Evolutionary conservation across 331 rosid genomes (phyloP).

Genomic region (Dryas integrifolia): DNA sequence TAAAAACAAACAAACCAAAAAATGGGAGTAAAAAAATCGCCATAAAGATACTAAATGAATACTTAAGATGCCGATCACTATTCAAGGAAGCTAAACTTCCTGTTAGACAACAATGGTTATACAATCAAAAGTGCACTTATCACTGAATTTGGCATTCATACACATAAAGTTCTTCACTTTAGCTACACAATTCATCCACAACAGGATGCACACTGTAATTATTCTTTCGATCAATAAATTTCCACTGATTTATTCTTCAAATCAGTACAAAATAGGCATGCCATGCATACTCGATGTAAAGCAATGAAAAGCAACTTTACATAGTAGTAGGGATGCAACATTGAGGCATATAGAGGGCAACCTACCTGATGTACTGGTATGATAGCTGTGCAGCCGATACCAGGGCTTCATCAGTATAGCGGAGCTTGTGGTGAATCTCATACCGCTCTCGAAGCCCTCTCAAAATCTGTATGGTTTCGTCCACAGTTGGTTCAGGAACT

Average conservation of each 20-base stretch:
- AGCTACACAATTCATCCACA: no score
- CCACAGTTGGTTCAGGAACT: conserved; percentile 86
- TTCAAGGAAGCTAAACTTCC: not conserved
- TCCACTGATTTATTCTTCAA: not conserved
- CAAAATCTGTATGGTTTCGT: conserved; percentile 70
- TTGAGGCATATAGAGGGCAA: no score
- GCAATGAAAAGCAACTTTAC: not conserved
- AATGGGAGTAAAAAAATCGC: not conserved
- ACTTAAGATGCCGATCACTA: not conserved
- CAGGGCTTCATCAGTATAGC: conserved; percentile 79
- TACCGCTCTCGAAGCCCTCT: conserved; percentile 84
- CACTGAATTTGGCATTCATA: no score
- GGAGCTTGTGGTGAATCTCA: conserved; percentile 90
- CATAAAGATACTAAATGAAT: not conserved
- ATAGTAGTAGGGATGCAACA: not conserved
- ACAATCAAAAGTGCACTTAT: no score
- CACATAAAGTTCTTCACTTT: no score
- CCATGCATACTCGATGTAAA: no score
- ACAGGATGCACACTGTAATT: not conserved
- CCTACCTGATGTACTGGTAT: conserved; percentile 78
- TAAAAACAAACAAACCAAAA: not conserved
- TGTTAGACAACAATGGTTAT: not conserved
- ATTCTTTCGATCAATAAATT: no score
- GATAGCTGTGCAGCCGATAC: conserved; percentile 76
- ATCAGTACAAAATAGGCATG: not conserved